Evolutionary conservation across 2,329 filamentous ascomycete species (phyloP).

Genomic region (Aspergillus puulaauensis): DNA sequence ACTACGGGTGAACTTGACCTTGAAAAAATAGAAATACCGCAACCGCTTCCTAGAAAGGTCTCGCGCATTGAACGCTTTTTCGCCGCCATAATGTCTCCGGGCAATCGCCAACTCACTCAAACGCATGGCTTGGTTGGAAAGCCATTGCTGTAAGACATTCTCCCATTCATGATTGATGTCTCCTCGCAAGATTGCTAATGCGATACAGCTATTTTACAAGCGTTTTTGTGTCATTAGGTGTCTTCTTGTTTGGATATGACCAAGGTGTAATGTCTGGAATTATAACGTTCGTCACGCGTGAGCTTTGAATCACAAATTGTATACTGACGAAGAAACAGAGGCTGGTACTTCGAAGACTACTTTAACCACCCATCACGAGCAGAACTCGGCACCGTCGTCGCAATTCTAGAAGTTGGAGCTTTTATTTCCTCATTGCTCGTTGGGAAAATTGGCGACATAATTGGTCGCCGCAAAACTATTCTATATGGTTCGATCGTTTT

Average conservation of each 20-base stretch:
- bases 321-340: slow-evolving; percentile 53
- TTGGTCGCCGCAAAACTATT: slow-evolving; percentile 86
- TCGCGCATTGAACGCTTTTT: slow-evolving; percentile 68
- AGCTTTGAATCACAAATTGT: background rate
- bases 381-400: slow-evolving; percentile 94
- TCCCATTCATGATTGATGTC: slow-evolving; percentile 6
- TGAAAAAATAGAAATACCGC: slow-evolving; percentile 66
- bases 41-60: slow-evolving; percentile 62
- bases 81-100: slow-evolving; percentile 80
- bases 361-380: slow-evolving; percentile 85
- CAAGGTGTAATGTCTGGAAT: slow-evolving; percentile 66
- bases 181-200: slow-evolving; percentile 21
- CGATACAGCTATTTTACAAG: slow-evolving; percentile 82
- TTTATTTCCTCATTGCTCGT: slow-evolving; percentile 86
- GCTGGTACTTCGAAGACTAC: slow-evolving; percentile 84
- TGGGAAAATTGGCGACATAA: slow-evolving; percentile 84
- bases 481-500: slow-evolving; percentile 92
- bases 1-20: slow-evolving; percentile 38
- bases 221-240: slow-evolving; percentile 66
- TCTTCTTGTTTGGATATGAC: slow-evolving; percentile 66
- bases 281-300: slow-evolving; percentile 58
- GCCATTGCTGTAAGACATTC: slow-evolving; percentile 74
- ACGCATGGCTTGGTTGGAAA: slow-evolving; percentile 94
- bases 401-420: slow-evolving; percentile 91
- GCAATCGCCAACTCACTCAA: slow-evolving; percentile 65